These are phyloP conservation scores for Trichoderma brevicompactum DNA, from an alignment of 2,329 filamentous ascomycete species.

Conservation along the genomic window DNA sequence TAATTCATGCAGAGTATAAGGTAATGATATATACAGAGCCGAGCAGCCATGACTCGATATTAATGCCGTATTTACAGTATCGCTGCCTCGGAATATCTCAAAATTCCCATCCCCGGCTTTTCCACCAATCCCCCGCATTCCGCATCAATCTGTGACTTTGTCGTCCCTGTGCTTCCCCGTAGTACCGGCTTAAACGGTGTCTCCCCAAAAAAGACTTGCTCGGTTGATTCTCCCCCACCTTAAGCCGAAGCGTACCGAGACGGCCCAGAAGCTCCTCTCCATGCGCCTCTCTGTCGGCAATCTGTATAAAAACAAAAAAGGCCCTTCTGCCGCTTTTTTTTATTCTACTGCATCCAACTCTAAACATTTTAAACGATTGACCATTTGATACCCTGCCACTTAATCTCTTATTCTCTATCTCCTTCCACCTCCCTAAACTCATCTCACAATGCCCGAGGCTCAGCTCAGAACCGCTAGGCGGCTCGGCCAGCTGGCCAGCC, in stretches of 20 bases:
- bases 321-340: not conserved
- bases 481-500: slow-evolving; percentile 44
- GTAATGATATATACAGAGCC: no score
- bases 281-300: slow-evolving; percentile 5
- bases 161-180: not conserved
- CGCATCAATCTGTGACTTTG: no score
- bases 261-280: slow-evolving; percentile 27
- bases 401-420: not conserved
- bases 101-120: slow-evolving; percentile 11
- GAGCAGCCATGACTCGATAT: not conserved
- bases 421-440: not conserved
- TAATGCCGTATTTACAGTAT: not conserved
- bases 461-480: slow-evolving; percentile 44
- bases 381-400: slow-evolving; percentile 7
- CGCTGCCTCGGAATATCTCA: not conserved
- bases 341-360: not conserved
- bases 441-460: slow-evolving; percentile 38
- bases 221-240: slow-evolving; percentile 35
- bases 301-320: slow-evolving; percentile 9
- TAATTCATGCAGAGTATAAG: no score
- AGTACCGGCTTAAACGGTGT: slow-evolving; percentile 9
- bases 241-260: slow-evolving; percentile 48
- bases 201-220: not conserved
- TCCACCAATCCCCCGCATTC: not conserved
- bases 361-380: not conserved